Percentiles rank a stretch among this genome's conserved stretches.
phyloP scores from a whole-genome alignment of 2,329 filamentous ascomycete species.

The Pestalotiopsis sp. region DNA sequence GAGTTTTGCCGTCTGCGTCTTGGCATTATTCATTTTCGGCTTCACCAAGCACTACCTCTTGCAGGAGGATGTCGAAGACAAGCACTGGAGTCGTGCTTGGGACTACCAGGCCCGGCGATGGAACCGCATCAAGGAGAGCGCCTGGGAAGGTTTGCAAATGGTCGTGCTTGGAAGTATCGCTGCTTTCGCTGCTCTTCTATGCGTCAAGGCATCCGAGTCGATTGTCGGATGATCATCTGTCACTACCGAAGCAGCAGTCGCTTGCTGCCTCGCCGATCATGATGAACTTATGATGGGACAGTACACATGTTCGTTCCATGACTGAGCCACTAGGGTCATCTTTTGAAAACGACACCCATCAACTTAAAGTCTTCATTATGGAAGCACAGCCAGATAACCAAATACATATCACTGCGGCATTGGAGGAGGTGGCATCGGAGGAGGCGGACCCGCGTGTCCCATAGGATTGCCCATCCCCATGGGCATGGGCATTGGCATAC shows the following conservation, averaged over 20 bases:
- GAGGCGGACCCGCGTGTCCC: conserved; percentile 24
- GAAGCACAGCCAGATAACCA: too few relatives aligned
- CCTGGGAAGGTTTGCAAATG: conserved; percentile 58
- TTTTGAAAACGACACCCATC: too few relatives aligned
- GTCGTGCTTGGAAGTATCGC: conserved; percentile 58
- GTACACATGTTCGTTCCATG: not conserved
- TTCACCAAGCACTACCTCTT: conserved; percentile 61
- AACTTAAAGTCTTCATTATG: too few relatives aligned
- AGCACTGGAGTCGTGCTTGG: conserved; percentile 26
- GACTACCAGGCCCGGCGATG: conserved; percentile 38
- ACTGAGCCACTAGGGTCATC: too few relatives aligned
- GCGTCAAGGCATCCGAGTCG: conserved; percentile 51
- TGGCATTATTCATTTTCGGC: conserved; percentile 66
- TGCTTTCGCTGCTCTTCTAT: conserved; percentile 56
- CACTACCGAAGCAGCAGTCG: not conserved
- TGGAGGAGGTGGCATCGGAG: conserved; percentile 17
- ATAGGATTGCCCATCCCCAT: conserved; percentile 6
- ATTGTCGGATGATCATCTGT: conserved; percentile 4
- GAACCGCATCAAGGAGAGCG: conserved; percentile 27
- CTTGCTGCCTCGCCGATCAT: not conserved
- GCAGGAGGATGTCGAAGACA: conserved; percentile 12
- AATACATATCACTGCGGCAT: not conserved
- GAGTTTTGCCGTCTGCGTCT: conserved; percentile 61
- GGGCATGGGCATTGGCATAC: conserved; percentile 4
- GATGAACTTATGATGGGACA: too few relatives aligned